Base-by-base conservation (phyloP, 768 basidiomycete genomes). In the Clathrus columnatus region DNA sequence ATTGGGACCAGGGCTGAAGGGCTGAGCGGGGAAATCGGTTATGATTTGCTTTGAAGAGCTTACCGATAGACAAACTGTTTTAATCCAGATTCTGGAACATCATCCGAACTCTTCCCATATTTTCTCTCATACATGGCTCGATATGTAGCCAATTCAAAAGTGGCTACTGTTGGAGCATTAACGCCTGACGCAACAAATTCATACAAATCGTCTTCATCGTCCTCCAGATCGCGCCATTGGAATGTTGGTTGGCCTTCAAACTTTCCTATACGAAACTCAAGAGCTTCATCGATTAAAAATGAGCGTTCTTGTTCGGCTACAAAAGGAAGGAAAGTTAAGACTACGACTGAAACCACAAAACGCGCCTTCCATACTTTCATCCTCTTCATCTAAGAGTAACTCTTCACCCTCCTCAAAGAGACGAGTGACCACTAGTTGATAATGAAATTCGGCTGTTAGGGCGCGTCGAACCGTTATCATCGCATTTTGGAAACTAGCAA, bases 381-480 rank as follows among this genome's bases (percentile, higher is more conserved):
- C 92, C 68, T 95, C 91, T 61, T 97, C 95, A 63, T 96, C 93
- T 17, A 97, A 71, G 42, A 97, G 69, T 63, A 95, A 88, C 69
- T 95, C 92, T 65, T 98, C 94, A 2, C 92, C 96, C 59, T 98
- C 95, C 62, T 98, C 92, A 64, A 90, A 98, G 1, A 96, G 93
- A 58, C 94, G 78, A n/a, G 93, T 96, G 52, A 97, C 84, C 8
- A 96, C 94, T 8, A 99, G 79, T 67, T 97, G 89, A 66, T 85
- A 90, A 69, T 82, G 84, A 75, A 83, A 89, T 61, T 80, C 88
- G 44, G 87, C 64, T 1, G 82, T 75, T 28, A 87, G 82, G 47
- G 87, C 82, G 57, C 93, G 82, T 54, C 96, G 83, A 65, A 99
- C 86, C 21, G 94, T 92, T 8, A 87, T 86, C 75, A 96, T 93